These are phyloP conservation scores for Helianthus tuberosus DNA, from an alignment of 129 eudicot species.

Conservation along the genomic window DNA sequence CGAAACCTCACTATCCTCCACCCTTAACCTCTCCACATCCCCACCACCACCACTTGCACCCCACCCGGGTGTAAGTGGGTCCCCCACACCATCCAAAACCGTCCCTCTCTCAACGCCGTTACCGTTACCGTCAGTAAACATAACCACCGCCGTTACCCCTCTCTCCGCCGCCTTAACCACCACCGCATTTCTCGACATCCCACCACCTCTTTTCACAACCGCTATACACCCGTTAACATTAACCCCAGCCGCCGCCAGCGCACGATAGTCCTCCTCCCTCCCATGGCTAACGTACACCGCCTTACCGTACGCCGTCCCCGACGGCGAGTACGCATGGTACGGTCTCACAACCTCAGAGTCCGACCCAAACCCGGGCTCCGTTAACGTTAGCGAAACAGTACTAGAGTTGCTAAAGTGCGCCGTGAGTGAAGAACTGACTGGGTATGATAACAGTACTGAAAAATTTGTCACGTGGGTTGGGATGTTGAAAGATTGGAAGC, in stretches of 20 bases:
- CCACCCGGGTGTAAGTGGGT: slow-evolving; percentile 91
- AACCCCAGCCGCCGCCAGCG: slow-evolving; percentile 53
- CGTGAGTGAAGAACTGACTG: slow-evolving; percentile 54
- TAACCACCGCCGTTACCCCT: slow-evolving; percentile 79
- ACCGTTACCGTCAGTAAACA: slow-evolving; percentile 59
- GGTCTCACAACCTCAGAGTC: slow-evolving; percentile 47
- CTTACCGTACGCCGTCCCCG: slow-evolving; percentile 59
- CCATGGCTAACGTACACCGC: slow-evolving; percentile 76
- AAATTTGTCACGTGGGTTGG: slow-evolving; percentile 47
- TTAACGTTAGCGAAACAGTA: slow-evolving; percentile 24
- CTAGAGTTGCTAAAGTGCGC: slow-evolving; percentile 47
- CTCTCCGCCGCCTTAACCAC: slow-evolving; percentile 66
- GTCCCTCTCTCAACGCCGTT: slow-evolving; percentile 92
- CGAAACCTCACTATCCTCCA: slow-evolving; percentile 44
- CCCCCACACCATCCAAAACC: slow-evolving; percentile 83
- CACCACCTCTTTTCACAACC: slow-evolving; percentile 64
- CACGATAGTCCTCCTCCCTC: slow-evolving; percentile 60
- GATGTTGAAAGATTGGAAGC: slow-evolving; percentile 49
- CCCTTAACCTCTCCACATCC: slow-evolving; percentile 50
- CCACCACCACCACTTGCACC: slow-evolving; percentile 28
- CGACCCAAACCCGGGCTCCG: slow-evolving; percentile 33
- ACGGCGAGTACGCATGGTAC: slow-evolving; percentile 91
- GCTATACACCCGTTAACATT: slow-evolving; percentile 67
- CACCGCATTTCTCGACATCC: slow-evolving; percentile 67
- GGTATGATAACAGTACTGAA: slow-evolving; percentile 70